Evolutionary conservation across 495 filamentous ascomycete genomes (phyloP).

Genomic region (Neurospora sp.): DNA sequence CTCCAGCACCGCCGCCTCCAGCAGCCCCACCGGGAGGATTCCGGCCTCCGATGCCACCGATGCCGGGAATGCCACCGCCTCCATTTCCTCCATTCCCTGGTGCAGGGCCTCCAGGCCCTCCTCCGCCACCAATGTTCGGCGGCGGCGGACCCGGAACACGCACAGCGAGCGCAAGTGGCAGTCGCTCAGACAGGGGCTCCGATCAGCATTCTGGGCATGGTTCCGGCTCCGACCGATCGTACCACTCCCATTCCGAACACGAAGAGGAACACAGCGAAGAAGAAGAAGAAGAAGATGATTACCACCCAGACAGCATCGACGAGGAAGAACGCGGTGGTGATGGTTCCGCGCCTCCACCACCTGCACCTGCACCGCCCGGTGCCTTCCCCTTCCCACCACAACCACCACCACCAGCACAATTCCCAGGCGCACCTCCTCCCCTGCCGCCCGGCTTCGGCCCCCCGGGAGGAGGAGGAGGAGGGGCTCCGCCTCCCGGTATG

Average conservation of each 20-base stretch:
- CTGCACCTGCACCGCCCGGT: background rate
- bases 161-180: background rate
- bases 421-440: background rate
- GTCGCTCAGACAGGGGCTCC: background rate
- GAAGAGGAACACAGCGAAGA: background rate
- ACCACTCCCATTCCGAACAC: background rate
- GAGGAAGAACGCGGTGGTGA: background rate
- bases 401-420: background rate
- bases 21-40: background rate
- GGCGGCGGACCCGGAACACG: background rate
- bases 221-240: background rate
- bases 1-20: background rate
- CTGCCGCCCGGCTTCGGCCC: background rate
- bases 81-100: background rate
- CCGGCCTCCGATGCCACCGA: background rate
- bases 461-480: background rate
- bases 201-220: background rate
- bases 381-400: background rate
- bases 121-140: background rate
- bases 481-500: background rate
- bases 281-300: background rate
- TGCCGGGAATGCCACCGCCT: background rate
- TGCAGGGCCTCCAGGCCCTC: background rate
- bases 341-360: background rate
- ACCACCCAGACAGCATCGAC: background rate